Evolutionary conservation across 2,329 filamentous ascomycete species (phyloP).

Genomic region (Colletotrichum phormii): DNA sequence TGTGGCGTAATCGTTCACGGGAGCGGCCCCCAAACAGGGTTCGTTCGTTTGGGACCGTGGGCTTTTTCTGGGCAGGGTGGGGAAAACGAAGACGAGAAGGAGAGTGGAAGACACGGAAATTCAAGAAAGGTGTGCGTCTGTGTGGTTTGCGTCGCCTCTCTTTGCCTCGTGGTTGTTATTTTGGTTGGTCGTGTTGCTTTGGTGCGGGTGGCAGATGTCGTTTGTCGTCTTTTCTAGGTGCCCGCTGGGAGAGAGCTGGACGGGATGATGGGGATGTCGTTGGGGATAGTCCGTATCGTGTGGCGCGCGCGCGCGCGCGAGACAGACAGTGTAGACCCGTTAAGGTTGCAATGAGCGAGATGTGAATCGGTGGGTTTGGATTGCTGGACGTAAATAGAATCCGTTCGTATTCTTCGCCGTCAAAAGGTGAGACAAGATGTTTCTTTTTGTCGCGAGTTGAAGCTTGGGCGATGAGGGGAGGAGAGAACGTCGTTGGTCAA

Average conservation of each 20-base stretch:
- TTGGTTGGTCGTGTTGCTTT: background rate
- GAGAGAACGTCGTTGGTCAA: background rate
- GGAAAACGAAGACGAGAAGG: too few species aligned
- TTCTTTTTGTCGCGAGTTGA: background rate
- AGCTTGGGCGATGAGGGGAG: background rate
- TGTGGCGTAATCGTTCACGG: conserved; percentile 4
- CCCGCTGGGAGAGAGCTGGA: background rate
- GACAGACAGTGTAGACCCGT: background rate
- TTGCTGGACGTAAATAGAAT: background rate
- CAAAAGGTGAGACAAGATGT: background rate
- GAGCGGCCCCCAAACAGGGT: conserved; percentile 10
- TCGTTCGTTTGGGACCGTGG: conserved; percentile 29
- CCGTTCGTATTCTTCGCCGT: background rate
- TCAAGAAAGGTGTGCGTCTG: background rate
- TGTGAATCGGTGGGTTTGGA: background rate
- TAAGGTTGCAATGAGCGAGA: background rate
- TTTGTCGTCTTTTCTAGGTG: background rate
- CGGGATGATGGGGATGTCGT: background rate
- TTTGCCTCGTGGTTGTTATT: background rate
- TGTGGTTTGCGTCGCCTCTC: background rate
- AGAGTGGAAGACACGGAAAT: background rate
- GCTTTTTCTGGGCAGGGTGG: background rate
- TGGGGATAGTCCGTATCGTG: background rate
- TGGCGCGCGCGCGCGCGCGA: background rate
- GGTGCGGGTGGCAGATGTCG: background rate